These are phyloP conservation scores for Alternaria arborescens DNA, from an alignment of 2,329 filamentous ascomycete species.

Conservation along the genomic window DNA sequence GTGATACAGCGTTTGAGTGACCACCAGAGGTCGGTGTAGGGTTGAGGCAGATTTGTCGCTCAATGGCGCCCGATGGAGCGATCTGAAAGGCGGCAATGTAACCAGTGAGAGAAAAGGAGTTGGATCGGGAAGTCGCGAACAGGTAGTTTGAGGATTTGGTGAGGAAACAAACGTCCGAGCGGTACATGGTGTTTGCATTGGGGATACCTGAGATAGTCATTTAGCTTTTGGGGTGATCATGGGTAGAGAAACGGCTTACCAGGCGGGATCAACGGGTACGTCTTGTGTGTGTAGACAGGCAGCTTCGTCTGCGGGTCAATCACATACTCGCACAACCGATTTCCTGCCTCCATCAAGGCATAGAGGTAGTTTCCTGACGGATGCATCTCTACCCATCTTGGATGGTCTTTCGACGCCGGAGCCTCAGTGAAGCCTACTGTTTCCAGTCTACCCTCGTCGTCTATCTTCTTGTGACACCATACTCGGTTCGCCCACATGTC, in stretches of 20 bases:
- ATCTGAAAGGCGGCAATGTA: conserved; percentile 85
- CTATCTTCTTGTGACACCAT: conserved; percentile 81
- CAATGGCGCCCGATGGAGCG: conserved; percentile 72
- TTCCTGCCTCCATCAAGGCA: conserved; percentile 89
- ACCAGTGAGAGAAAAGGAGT: conserved; percentile 77
- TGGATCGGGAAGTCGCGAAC: conserved; percentile 84
- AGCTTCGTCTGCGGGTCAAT: conserved; percentile 77
- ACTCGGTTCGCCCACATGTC: conserved; percentile 81
- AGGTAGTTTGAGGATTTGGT: conserved; percentile 76
- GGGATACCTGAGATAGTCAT: conserved; percentile 45
- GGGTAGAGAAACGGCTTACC: conserved; percentile 59
- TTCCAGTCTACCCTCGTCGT: conserved; percentile 67
- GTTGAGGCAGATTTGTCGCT: conserved; percentile 80
- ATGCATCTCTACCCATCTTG: conserved; percentile 88
- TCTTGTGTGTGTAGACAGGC: conserved; percentile 79
- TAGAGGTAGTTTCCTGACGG: conserved; percentile 81
- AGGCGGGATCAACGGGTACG: conserved; percentile 81
- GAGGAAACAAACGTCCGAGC: conserved; percentile 82
- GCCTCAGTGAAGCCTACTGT: conserved; percentile 78
- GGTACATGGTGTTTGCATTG: conserved; percentile 71
- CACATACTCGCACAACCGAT: conserved; percentile 81
- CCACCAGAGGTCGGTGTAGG: conserved; percentile 88
- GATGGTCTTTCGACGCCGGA: conserved; percentile 76
- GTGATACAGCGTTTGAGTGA: conserved; percentile 86
- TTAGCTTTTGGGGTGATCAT: neutral